Base-by-base conservation (phyloP, 73 alveolate species). In the Paramecium tetraurelia region DNA sequence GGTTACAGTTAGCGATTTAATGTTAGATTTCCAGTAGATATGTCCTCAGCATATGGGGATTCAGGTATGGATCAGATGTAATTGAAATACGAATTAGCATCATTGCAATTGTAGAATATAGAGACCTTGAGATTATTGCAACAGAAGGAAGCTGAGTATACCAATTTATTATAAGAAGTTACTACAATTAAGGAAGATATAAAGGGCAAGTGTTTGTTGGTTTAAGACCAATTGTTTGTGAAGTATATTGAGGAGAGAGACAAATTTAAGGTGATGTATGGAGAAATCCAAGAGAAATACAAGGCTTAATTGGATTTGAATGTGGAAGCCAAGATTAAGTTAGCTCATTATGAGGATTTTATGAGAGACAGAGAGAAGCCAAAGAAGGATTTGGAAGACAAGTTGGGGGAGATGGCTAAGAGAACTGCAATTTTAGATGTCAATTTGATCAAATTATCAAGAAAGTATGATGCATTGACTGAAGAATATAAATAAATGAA, bases 401-500 rank as follows among this genome's bases (percentile, higher is more conserved):
- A 93, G 38, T 46, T 86, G 21, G 96, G 93, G 0, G 97, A 88
- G 86, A 68, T 83, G 72, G 69, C 96, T 44, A 95, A 96, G 58
- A 87, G 93, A 77, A 95, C 92, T 35, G 95, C 98, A n/a, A 84
- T 96, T 7, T 94, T 96, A 20, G 98, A 96, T 58, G 97, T 96
- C 4, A 96, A 96, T 86, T 71, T 89, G 22, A 89, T 89, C 11
- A 89, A 83, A 40, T 59, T 89, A 21, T 40, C 92, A 41, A 89
- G 94, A 89, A 89, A 89, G 41, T 89, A 89, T 70, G 86, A 77
- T 38, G 80, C 92, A 35, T 89, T 89, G 12, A 38, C 58, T 18
- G 94, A 89, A 35, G 94, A 89, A 89, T 89, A 24, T 53, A 41
- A 89, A 38, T 77, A 89, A 31, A 33, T 89, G 58, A 89, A 40